Percentiles rank a stretch among this genome's conserved stretches.
Evolutionary conservation across 2,329 filamentous ascomycete genomes (phyloP).

Genomic region (Ophiosphaerella korrae): DNA sequence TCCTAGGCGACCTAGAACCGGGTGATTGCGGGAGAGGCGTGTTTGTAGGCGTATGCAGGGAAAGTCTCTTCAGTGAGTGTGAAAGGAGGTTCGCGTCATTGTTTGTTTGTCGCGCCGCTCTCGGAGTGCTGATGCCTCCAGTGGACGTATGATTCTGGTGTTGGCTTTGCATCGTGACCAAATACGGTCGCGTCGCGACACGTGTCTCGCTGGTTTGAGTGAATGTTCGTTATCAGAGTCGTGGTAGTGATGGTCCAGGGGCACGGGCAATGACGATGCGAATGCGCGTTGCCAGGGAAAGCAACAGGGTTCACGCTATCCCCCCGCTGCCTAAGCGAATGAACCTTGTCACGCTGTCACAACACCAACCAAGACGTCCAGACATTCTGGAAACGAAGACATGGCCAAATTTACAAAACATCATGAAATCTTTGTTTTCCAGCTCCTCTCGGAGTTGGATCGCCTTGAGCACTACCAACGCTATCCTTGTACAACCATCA

Average conservation of each 20-base stretch:
- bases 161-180: conserved; percentile 34
- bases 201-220: conserved; percentile 20
- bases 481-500: too few species aligned
- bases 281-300: conserved; percentile 7
- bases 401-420: too few species aligned
- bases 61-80: conserved; percentile 44
- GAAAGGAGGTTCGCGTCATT: conserved; percentile 41
- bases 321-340: conserved; percentile 9
- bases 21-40: conserved; percentile 40
- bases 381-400: too few species aligned
- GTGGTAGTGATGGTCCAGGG: conserved; percentile 16
- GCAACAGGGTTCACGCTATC: background rate
- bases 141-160: conserved; percentile 13
- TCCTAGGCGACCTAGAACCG: conserved; percentile 29
- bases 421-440: too few species aligned
- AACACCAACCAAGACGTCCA: too few species aligned
- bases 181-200: conserved; percentile 30
- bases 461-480: too few species aligned
- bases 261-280: conserved; percentile 20
- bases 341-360: conserved; percentile 1
- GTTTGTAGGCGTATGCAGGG: conserved; percentile 41
- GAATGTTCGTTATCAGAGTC: conserved; percentile 3
- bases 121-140: conserved; percentile 13
- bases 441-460: too few species aligned
- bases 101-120: conserved; percentile 39